phyloP scores from a whole-genome alignment of 352 stramenopile genomes.

The Pythium biforme region DNA sequence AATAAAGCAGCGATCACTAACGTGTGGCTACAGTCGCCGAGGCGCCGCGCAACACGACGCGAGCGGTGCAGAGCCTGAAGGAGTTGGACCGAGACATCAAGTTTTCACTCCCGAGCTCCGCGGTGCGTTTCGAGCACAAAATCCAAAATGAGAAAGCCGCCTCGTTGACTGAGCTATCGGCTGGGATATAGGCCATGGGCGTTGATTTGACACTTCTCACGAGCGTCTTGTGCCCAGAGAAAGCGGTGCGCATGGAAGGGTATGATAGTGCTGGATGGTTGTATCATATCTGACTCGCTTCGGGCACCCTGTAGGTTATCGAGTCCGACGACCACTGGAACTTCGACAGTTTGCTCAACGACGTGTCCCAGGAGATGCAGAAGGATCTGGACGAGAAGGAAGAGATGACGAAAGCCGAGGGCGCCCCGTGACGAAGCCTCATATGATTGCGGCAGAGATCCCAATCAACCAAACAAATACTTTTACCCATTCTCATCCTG shows the following conservation, averaged over 20 bases:
- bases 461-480: too few species aligned
- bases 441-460: not conserved
- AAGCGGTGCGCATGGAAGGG: constrained; percentile 35
- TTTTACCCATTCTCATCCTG: too few species aligned
- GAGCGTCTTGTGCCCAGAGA: constrained; percentile 63
- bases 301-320: constrained; percentile 36
- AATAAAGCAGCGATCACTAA: not conserved
- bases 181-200: constrained; percentile 41
- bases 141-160: not conserved
- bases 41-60: constrained; percentile 70
- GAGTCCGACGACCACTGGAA: constrained; percentile 73
- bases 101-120: constrained; percentile 58
- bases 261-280: too few species aligned
- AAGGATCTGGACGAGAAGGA: constrained; percentile 79
- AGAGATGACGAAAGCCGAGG: constrained; percentile 48
- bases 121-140: constrained; percentile 33
- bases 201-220: constrained; percentile 71
- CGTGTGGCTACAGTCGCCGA: constrained; percentile 48
- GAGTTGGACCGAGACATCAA: constrained; percentile 80
- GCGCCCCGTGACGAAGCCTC: constrained; percentile 14
- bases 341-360: constrained; percentile 75
- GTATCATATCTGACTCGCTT: not conserved
- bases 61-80: constrained; percentile 70
- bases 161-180: not conserved
- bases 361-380: constrained; percentile 79